These are phyloP conservation scores for Ceratobasidium sp. DNA, from an alignment of 1,284 basidiomycete genomes.

Conservation along the genomic window DNA sequence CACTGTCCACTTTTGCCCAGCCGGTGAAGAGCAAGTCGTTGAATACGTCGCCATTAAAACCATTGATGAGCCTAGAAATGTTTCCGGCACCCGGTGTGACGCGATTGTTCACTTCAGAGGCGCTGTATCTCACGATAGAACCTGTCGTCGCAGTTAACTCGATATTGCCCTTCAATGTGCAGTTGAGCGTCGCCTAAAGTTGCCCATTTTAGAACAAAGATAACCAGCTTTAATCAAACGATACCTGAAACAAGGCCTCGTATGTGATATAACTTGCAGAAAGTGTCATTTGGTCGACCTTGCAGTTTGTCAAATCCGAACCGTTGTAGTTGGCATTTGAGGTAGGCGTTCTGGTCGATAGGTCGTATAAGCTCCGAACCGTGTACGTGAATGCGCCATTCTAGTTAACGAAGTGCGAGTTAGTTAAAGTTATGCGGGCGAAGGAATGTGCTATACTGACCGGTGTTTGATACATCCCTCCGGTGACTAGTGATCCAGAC, in stretches of 20 bases:
- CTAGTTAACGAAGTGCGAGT: not conserved
- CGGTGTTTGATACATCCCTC: slow-evolving; percentile 1
- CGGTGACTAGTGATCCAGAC: not conserved
- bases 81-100: not conserved
- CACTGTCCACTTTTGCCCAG: not conserved
- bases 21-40: not conserved
- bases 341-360: not conserved
- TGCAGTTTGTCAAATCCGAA: not conserved
- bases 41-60: not conserved
- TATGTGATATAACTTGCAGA: not conserved
- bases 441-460: not conserved
- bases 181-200: slow-evolving; percentile 7
- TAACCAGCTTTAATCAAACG: too few species aligned
- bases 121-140: not conserved
- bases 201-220: not conserved
- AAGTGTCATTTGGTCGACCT: not conserved
- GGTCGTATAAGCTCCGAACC: not conserved
- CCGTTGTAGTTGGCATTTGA: slow-evolving; percentile 23
- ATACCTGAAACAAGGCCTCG: slow-evolving; percentile 2
- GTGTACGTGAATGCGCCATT: slow-evolving; percentile 14
- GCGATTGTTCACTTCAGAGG: not conserved
- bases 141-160: not conserved
- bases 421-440: not conserved
- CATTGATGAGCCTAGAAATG: not conserved
- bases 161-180: not conserved